phyloP scores from a whole-genome alignment of 257 asterid genomes.

The Gentiana dahurica region DNA sequence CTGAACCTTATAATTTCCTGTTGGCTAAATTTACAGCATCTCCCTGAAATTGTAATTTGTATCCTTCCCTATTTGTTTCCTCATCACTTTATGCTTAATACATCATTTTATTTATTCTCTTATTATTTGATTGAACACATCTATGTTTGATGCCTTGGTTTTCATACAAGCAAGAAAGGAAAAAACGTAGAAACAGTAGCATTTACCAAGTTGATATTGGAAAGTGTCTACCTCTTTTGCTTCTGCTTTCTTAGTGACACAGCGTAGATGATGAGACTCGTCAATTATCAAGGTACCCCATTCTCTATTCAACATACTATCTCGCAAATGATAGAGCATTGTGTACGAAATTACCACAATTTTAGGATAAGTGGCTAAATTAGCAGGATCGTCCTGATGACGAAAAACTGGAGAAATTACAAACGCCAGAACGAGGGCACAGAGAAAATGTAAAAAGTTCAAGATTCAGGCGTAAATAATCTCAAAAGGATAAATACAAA shows the following conservation, averaged over 20 bases:
- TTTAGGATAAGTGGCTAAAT: conserved; percentile 59
- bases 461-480: neutral
- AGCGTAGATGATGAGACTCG: conserved; percentile 85
- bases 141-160: neutral
- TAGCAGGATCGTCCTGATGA: conserved; percentile 68
- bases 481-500: neutral
- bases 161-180: neutral
- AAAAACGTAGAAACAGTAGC: neutral
- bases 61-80: too few relatives aligned
- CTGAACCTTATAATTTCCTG: too few relatives aligned
- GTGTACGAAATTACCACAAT: conserved; percentile 75
- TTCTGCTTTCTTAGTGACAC: conserved; percentile 60
- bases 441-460: neutral
- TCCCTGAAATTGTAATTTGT: too few relatives aligned
- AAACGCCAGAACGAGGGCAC: neutral
- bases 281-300: conserved; percentile 85
- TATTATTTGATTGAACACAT: neutral
- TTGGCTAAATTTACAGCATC: too few relatives aligned
- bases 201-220: neutral
- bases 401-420: conserved; percentile 56
- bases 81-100: too few relatives aligned
- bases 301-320: conserved; percentile 63
- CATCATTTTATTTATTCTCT: too few relatives aligned
- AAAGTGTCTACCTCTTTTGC: conserved; percentile 53
- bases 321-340: conserved; percentile 78